Base-by-base conservation (phyloP, 1,139 yeast genomes). In the Blastobotrys buckinghamii region DNA sequence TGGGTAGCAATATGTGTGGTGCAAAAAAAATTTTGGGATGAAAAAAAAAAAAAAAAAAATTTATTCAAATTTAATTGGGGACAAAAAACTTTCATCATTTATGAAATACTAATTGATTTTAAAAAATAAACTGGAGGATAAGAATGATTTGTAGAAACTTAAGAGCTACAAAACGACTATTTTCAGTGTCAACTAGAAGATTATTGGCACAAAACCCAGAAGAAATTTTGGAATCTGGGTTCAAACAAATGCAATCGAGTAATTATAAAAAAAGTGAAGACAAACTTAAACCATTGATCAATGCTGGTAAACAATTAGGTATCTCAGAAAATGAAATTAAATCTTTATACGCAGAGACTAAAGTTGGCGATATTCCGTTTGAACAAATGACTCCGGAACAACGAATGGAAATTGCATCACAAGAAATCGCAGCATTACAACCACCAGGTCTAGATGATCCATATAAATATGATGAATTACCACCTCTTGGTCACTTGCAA, bases 401-500 rank as follows among this genome's bases (percentile, higher is more conserved):
- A 34, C 47, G 49, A 15, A 42, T 39, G 9, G 52, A 47, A 32
- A 49, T 51, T n/a, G 55, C 55, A 34, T 45, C 50, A 29, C 47
- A 42, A 8, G 61, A 59, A 42, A 44, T 49, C 35, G 53, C 52
- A 39, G 49, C 53, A 39, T 52, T 59, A 43, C 51, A 53, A 38
- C 55, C 59, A 17, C 60, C 59, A 7, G 49, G 55, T n/a, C 53
- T 60, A 22, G 66, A 64, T 41, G 64, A 66, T 32, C 63, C 65
- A 27, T 75, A 71, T 53, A 69, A 72, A 56, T 76, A 70, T 56
- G 85, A 80, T 59, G 86, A 81, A 59, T 70, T 79, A 55, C 82
- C 86, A 22, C 71, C 81, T 6, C 69, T 71, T 24, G 85, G 84
- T 2, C 84, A 80, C 58, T 72, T 77, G 52, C 72, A 78, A 55